Evolutionary conservation across 768 basidiomycete species (phyloP), one percentile per base, ranked within the genome.

Genomic region (Collybia nuda): DNA sequence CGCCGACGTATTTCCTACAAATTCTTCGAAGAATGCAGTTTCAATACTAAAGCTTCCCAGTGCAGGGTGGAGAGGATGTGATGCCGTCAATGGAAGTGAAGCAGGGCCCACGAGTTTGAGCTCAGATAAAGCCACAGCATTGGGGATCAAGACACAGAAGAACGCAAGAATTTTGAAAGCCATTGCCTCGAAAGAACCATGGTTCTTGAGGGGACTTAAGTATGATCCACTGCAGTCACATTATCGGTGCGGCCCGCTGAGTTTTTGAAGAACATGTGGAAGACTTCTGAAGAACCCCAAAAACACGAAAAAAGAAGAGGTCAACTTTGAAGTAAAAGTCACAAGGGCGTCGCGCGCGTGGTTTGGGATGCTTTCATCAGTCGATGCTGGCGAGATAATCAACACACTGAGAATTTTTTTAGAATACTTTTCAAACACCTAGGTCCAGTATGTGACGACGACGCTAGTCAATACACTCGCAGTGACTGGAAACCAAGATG

Each of bases 21-120:
- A 80, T 49, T 72, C 73, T 45, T 77, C 76, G 49, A 80, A 78
- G 54, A 76, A 80, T 1, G 78, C 78, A 0, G 76, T 80, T 63
- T 81, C 79, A 43, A 81, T 74, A 54, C 78, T 80, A 62, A 81
- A 81, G 49, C 78, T 78, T 21, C 70, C 78, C 21, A 81, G 62
- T 8, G 76, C 64, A 1, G 74, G 77, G 47, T 75, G 61, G 2
- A 81, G 62, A 7, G 59, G 52, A 14, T 72, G 67, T 3, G 79
- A 80, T 0, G 77, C 77, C 50, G 72, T 70, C 4, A 46, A 46
- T 5, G 78, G 78, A 19, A 79, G 69, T 2, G 66, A 63, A 2
- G 75, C 56, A 14, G 74, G 69, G n/a, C 76, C 77, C 38, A 55
- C 29, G 4, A 80, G 65, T 23, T 62, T 73, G 44, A 78, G 43